phyloP scores from a whole-genome alignment of 257 asterid genomes.

The Salvia splendens region DNA sequence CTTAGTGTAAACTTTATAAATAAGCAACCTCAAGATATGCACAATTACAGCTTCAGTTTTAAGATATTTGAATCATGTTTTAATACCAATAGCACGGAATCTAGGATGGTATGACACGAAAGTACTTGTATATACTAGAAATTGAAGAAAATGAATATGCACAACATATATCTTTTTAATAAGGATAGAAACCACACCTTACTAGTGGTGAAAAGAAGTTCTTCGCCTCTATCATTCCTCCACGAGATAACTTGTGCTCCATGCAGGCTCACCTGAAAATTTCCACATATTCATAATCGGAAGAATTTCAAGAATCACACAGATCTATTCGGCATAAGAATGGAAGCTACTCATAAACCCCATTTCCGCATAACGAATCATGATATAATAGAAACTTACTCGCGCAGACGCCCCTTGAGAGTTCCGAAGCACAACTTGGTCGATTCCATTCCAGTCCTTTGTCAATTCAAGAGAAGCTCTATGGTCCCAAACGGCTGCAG shows the following conservation, averaged over 20 bases:
- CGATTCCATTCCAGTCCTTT: slow-evolving; percentile 88
- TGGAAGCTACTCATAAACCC: no score
- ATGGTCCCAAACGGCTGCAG: slow-evolving; percentile 78
- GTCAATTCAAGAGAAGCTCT: slow-evolving; percentile 63
- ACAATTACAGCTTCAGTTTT: neutral
- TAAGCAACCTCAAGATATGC: neutral
- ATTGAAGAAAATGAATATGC: neutral
- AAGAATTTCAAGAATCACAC: slow-evolving; percentile 24
- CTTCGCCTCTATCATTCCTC: slow-evolving; percentile 92
- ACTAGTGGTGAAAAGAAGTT: slow-evolving; percentile 81
- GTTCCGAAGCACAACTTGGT: slow-evolving; percentile 77
- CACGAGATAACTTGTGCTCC: slow-evolving; percentile 95
- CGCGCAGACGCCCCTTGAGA: slow-evolving; percentile 82
- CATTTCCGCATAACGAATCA: slow-evolving; percentile 19
- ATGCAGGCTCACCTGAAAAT: slow-evolving; percentile 72
- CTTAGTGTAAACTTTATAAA: neutral
- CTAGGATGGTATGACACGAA: neutral
- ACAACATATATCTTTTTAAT: neutral
- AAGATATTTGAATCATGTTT: neutral
- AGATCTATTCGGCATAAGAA: slow-evolving; percentile 13
- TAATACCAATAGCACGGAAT: neutral
- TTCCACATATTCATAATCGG: slow-evolving; percentile 16
- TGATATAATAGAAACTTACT: slow-evolving; percentile 49
- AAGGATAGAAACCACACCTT: slow-evolving; percentile 59
- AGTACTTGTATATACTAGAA: neutral